phyloP scores from a whole-genome alignment of 1,284 basidiomycete genomes.

The Sphaerobolus stellatus region DNA sequence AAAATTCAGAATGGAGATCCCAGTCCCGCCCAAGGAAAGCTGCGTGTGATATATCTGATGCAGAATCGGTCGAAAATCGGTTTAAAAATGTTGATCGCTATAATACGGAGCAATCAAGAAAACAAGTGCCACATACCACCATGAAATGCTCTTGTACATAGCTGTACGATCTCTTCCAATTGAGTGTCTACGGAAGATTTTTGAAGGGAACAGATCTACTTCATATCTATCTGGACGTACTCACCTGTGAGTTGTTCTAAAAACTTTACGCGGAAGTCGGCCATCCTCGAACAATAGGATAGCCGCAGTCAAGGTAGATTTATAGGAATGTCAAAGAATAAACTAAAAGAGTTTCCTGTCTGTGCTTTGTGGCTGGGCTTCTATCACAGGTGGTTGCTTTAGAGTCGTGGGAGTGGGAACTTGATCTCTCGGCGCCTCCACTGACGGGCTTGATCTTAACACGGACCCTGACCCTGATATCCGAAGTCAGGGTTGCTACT shows the following conservation, averaged over 20 bases:
- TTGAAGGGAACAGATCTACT: background rate
- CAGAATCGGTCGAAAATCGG: background rate
- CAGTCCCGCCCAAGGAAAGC: background rate
- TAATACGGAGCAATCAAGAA: background rate
- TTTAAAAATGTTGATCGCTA: background rate
- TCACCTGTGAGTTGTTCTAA: conserved; percentile 2
- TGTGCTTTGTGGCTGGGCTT: too few species aligned
- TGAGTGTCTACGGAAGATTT: background rate
- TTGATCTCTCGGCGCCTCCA: too few species aligned
- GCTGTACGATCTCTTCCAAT: background rate
- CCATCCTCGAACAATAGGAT: background rate
- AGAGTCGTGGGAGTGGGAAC: too few species aligned
- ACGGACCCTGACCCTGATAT: too few species aligned
- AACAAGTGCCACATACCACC: background rate
- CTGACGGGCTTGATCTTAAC: too few species aligned
- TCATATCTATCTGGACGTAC: background rate
- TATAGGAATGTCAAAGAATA: background rate
- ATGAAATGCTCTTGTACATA: background rate
- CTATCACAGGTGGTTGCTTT: too few species aligned
- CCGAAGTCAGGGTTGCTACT: too few species aligned
- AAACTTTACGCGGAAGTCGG: background rate
- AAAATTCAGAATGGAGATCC: background rate
- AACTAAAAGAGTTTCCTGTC: background rate
- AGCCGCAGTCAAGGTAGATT: too few species aligned
- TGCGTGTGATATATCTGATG: background rate